phyloP scores from a whole-genome alignment of 495 filamentous ascomycete genomes.

The Tuber calosporum region DNA sequence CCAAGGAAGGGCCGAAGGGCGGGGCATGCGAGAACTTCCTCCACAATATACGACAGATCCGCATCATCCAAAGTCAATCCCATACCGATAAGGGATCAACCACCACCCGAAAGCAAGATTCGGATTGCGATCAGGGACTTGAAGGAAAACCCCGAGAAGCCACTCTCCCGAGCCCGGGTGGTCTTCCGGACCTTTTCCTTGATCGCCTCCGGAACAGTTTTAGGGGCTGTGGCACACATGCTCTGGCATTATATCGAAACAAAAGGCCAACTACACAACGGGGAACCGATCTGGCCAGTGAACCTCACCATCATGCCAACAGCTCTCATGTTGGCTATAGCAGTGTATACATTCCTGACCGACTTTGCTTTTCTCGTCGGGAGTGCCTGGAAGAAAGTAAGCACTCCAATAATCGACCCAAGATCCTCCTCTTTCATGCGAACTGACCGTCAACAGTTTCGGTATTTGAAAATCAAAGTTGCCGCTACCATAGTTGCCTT shows the following conservation, averaged over 20 bases:
- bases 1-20: not conserved
- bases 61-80: conserved; percentile 19
- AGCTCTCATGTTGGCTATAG: conserved; percentile 17
- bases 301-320: conserved; percentile 15
- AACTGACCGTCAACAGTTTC: conserved; percentile 12
- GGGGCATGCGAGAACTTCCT: conserved; percentile 14
- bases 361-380: conserved; percentile 22
- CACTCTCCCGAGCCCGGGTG: conserved; percentile 26
- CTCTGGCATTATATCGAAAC: conserved; percentile 32
- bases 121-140: conserved; percentile 24
- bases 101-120: conserved; percentile 22
- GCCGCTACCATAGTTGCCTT: conserved; percentile 13
- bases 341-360: conserved; percentile 24
- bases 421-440: not conserved
- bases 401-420: not conserved
- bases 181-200: conserved; percentile 28
- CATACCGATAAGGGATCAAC: not conserved
- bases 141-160: conserved; percentile 23
- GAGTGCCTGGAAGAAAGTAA: conserved; percentile 28
- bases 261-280: not conserved
- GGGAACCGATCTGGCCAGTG: conserved; percentile 8
- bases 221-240: conserved; percentile 23
- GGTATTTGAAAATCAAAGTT: conserved; percentile 28
- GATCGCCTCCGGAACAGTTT: conserved; percentile 21
- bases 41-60: conserved; percentile 2